phyloP scores from a whole-genome alignment of 1,284 basidiomycete genomes.

The Marasmius oreades region DNA sequence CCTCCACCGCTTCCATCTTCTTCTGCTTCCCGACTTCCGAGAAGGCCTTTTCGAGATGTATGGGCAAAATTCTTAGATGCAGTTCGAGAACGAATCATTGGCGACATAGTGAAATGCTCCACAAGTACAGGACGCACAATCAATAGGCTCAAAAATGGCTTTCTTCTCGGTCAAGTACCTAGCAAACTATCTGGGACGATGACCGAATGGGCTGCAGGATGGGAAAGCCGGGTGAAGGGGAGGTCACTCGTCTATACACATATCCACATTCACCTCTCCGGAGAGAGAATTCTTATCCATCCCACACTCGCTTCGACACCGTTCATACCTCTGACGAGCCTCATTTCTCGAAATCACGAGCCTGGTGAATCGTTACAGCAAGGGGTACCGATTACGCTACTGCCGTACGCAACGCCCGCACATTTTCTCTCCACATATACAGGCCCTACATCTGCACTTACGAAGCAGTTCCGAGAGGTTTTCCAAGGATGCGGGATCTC shows the following conservation, averaged over 20 bases:
- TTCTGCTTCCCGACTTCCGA: background rate
- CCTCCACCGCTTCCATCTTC: constrained; percentile 5
- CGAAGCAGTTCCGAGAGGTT: constrained; percentile 57
- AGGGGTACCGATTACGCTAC: constrained; percentile 61
- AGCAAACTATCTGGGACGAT: constrained; percentile 18
- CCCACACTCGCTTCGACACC: constrained; percentile 54
- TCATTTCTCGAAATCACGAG: background rate
- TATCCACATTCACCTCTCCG: constrained; percentile 46
- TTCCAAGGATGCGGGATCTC: constrained; percentile 54
- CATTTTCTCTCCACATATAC: constrained; percentile 63
- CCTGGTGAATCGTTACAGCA: constrained; percentile 26
- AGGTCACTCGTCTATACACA: constrained; percentile 60
- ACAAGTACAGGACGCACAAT: constrained; percentile 27
- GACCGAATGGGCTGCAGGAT: constrained; percentile 59
- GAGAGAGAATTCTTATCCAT: constrained; percentile 53
- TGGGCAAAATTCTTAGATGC: constrained; percentile 39
- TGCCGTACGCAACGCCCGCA: constrained; percentile 69
- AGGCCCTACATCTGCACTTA: constrained; percentile 60
- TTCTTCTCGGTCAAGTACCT: constrained; percentile 48
- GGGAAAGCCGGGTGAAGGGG: constrained; percentile 45
- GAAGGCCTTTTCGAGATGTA: background rate
- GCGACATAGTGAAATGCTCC: constrained; percentile 48
- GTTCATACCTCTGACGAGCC: constrained; percentile 38
- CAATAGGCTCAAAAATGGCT: constrained; percentile 52
- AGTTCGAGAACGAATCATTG: constrained; percentile 44